Evolutionary conservation across 495 filamentous ascomycete genomes (phyloP).

Genomic region (Evernia prunastri): DNA sequence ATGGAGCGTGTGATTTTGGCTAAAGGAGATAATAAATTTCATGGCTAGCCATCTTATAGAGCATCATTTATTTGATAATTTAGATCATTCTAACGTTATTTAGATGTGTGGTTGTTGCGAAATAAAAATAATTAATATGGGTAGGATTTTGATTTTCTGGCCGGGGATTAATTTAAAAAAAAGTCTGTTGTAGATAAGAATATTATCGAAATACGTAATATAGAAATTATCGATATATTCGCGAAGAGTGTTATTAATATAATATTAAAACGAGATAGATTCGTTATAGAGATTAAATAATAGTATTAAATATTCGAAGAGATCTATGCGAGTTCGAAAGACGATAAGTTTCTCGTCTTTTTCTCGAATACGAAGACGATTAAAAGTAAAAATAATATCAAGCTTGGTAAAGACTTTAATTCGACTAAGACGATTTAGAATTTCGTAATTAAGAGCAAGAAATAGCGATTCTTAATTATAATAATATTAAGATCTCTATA

Average conservation of each 20-base stretch:
- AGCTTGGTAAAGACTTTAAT: slow-evolving; percentile 38
- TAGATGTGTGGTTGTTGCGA: too few relatives aligned
- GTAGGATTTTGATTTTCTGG: too few relatives aligned
- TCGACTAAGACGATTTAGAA: slow-evolving; percentile 26
- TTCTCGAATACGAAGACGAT: slow-evolving; percentile 22
- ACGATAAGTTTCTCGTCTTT: slow-evolving; percentile 33
- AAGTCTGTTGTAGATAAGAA: slow-evolving; percentile 25
- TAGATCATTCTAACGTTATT: too few relatives aligned
- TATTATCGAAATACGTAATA: slow-evolving; percentile 10
- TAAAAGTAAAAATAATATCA: slow-evolving; percentile 28
- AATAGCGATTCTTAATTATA: slow-evolving; percentile 39
- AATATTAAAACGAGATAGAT: slow-evolving; percentile 27
- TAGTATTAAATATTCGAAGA: slow-evolving; percentile 30
- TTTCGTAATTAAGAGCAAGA: slow-evolving; percentile 39
- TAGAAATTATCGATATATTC: slow-evolving; percentile 5
- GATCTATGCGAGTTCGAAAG: slow-evolving; percentile 31
- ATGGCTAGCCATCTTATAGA: too few relatives aligned
- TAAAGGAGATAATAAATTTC: too few relatives aligned
- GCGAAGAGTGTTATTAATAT: slow-evolving; percentile 28
- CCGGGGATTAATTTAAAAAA: too few relatives aligned
- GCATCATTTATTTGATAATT: too few relatives aligned
- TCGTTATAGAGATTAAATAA: slow-evolving; percentile 29
- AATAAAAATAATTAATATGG: too few relatives aligned
- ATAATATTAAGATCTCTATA: slow-evolving; percentile 40
- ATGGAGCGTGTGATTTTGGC: too few relatives aligned